Evolutionary conservation across 2,329 filamentous ascomycete genomes (phyloP), one percentile per base, ranked within the genome.

Genomic region (Aspergillus sp.): DNA sequence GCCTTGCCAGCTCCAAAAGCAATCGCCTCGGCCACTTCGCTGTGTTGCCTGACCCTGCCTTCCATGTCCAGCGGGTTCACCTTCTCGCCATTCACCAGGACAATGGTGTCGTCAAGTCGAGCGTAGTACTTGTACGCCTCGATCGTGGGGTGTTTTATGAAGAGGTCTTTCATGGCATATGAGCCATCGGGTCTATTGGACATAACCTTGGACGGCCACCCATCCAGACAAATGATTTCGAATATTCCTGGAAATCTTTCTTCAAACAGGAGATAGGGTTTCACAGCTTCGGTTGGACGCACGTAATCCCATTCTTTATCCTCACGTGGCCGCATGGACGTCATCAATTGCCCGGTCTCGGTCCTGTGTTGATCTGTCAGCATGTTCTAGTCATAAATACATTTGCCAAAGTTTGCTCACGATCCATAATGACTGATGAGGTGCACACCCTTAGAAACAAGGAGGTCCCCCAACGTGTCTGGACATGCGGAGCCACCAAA

Each of bases 291-390:
- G 1, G 74, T 63, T 0, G 75, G 70, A 2, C 78, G 71, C n/a
- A 85, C 66, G 56, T 85, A 87, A 59, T 84, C 81, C 85, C 84
- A 88, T 3, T 74, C 78, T 40, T 77, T 78, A 63, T 87, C 84
- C 1, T 70, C 76, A 2, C 65, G 63, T 0, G 77, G 72, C 9
- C 84, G 73, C 57, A 80, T 78, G 0, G 82, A 84, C 1, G 81
- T 85, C 81, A 85, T 85, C 13, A 87, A 65, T 59, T 83, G 79
- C 5, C 83, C 83, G 1, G 79, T 81, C 63, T 88, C 84, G 0
- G 84, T 87, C 2, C 77, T 81, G 14, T 41, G 7, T 14, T 7
- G 13, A 17, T 53, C 3, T 29, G 46, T 54, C 42, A 54, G 52
- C 38, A 43, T 20, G 19, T 14, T 20, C 10, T 0, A 20, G 1